Conservation (phyloP, 129 eudicot genomes). For the Oenanthe sinensis region DNA sequence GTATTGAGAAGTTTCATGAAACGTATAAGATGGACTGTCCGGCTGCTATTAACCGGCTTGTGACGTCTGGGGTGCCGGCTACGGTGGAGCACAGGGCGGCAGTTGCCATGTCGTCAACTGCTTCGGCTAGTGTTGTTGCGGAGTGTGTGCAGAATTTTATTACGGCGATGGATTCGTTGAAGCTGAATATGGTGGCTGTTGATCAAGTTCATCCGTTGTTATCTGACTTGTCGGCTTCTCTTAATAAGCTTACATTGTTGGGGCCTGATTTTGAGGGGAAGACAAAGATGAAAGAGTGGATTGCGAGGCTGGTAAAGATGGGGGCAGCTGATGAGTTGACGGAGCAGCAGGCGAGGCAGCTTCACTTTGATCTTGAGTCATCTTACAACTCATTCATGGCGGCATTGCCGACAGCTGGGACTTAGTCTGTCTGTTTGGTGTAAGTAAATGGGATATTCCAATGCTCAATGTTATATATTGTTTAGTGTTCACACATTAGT, state of each 20-base stretch:
- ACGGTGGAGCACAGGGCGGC: conserved; percentile 92
- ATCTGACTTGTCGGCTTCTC: conserved; percentile 59
- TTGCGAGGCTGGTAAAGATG: conserved; percentile 62
- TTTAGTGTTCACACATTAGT: conserved; percentile 6
- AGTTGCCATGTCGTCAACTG: conserved; percentile 37
- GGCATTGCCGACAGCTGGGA: conserved; percentile 71
- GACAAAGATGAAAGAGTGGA: conserved; percentile 81
- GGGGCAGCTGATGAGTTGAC: conserved; percentile 87
- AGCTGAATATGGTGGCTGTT: conserved; percentile 83
- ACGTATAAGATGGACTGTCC: conserved; percentile 81
- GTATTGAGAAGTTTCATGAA: conserved; percentile 66
- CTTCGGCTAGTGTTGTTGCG: conserved; percentile 74
- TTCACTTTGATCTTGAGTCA: conserved; percentile 81
- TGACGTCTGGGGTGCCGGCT: conserved; percentile 80
- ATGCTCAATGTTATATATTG: background rate
- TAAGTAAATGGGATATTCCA: conserved; percentile 18
- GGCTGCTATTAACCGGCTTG: conserved; percentile 68
- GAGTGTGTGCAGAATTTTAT: conserved; percentile 89
- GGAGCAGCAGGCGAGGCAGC: conserved; percentile 87
- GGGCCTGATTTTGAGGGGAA: conserved; percentile 88
- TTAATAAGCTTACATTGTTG: conserved; percentile 59
- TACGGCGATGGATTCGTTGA: conserved; percentile 83
- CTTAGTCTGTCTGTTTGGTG: conserved; percentile 27
- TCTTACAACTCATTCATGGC: conserved; percentile 95
- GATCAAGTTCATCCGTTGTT: conserved; percentile 84